A percentile compares a stretch with the other conserved stretches of the same genome.
These are phyloP conservation scores for Thalassia testudinum DNA, from an alignment of 116 monocot species.

Conservation along the genomic window DNA sequence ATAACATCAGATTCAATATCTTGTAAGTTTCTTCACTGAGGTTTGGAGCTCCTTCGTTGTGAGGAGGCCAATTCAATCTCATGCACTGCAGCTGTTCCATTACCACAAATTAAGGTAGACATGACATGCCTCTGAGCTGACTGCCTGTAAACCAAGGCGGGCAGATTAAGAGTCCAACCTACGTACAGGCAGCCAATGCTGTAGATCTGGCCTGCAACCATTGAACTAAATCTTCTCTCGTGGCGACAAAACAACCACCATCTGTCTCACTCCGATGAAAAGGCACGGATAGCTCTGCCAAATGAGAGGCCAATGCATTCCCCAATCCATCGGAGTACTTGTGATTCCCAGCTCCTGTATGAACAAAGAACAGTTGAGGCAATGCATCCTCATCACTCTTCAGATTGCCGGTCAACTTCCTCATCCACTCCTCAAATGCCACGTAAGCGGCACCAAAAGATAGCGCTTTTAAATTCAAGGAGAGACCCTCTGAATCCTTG, in stretches of 20 bases:
- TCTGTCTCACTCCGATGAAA: slow-evolving; percentile 31
- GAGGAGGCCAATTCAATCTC: too few species aligned
- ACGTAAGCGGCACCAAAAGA: slow-evolving; percentile 76
- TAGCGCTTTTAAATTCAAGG: slow-evolving; percentile 51
- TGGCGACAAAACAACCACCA: slow-evolving; percentile 47
- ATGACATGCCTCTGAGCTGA: too few species aligned
- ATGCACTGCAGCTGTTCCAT: too few species aligned
- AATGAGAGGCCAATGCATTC: slow-evolving; percentile 28
- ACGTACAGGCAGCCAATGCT: too few species aligned
- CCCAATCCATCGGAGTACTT: slow-evolving; percentile 61
- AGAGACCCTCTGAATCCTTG: slow-evolving; percentile 36
- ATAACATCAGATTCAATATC: too few species aligned
- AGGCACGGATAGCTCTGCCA: slow-evolving; percentile 37
- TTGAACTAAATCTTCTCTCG: slow-evolving; percentile 33
- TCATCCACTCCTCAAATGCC: slow-evolving; percentile 77
- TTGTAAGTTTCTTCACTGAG: too few species aligned
- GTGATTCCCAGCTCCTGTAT: slow-evolving; percentile 58
- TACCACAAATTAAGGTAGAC: too few species aligned
- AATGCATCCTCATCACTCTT: slow-evolving; percentile 20
- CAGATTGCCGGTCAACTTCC: slow-evolving; percentile 15
- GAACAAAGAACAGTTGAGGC: slow-evolving; percentile 42
- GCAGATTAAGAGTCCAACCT: too few species aligned
- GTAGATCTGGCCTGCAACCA: slow-evolving; percentile 31
- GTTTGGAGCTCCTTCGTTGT: too few species aligned
- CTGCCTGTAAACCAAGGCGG: too few species aligned